Base-by-base conservation (phyloP, 2,329 filamentous ascomycete species). In the Cordyceps militaris region DNA sequence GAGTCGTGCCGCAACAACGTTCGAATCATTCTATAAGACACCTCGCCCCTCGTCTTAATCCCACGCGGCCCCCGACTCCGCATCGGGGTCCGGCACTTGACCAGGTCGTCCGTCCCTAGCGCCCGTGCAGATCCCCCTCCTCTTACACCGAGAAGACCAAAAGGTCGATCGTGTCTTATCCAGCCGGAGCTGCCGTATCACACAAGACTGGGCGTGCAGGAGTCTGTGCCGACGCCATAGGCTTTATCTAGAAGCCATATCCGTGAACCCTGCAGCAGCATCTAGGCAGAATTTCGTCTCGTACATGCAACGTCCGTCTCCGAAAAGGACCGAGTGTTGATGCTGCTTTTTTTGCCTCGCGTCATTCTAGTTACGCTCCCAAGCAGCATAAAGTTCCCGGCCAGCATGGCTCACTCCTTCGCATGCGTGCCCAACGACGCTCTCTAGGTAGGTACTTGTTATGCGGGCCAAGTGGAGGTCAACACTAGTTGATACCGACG, bases 361-460 rank as follows among this genome's bases (percentile, higher is more conserved):
- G 52, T 55, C 52, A 47, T 46, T 28, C 11, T 42, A 13, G 14
- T 9, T 8, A 38, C 42, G 14, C 34, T 40, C 19, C 51, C 28
- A 54, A 54, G 40, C 4, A 28, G 24, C 36, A 42, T 24, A 28
- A 21, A 40, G 49, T 40, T 23, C 36, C 24, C 14, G 21, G 10
- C 34, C 4, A 28, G 19, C 21, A 11, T 23, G 10, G 11, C 19
- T 34, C 38, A 32, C 30, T 47, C 19, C 52, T 34, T 56, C 13
- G 32, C 30, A 40, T 47, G 42, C 43, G 30, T 56, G 53, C 44
- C 53, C 53, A 56, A 56, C 34, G 32, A 48, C 53, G 51, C 40
- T 36, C 14, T 46, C 28, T 38, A n/a, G n/a, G n/a, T n/a, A n/a
- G n/a, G n/a, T n/a, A n/a, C n/a, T n/a, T n/a, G n/a, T n/a, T 36